phyloP scores from a whole-genome alignment of 192 early-diverging fungal genomes.

The Coemansia erecta region DNA sequence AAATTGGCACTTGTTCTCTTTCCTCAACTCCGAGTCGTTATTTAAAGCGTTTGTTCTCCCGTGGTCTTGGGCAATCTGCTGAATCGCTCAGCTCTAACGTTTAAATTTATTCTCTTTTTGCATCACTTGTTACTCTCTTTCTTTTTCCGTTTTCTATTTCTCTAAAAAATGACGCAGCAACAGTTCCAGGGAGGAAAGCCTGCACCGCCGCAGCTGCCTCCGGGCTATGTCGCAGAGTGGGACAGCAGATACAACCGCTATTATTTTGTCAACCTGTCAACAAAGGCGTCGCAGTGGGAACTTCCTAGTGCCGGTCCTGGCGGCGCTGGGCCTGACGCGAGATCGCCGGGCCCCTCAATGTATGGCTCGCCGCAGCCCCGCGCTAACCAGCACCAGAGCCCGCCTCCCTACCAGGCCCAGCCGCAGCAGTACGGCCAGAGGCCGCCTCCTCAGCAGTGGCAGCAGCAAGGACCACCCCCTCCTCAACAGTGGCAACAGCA shows the following conservation, averaged over 20 bases:
- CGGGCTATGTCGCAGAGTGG: conserved; percentile 20
- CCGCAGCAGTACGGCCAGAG: conserved; percentile 19
- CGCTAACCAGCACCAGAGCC: too few species aligned
- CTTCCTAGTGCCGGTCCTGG: background rate
- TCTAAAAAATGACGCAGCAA: background rate
- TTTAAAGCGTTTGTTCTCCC: background rate
- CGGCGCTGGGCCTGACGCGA: background rate
- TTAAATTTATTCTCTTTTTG: conserved; percentile 1
- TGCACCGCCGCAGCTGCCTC: conserved; percentile 14
- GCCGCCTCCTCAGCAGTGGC: conserved; percentile 9
- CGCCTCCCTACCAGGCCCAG: too few species aligned
- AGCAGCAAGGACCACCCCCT: background rate
- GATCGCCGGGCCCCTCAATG: background rate
- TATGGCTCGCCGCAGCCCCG: background rate
- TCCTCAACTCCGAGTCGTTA: background rate
- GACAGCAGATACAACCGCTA: conserved; percentile 16
- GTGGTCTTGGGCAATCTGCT: background rate
- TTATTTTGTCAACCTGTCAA: conserved; percentile 30
- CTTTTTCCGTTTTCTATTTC: background rate
- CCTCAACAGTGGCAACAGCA: conserved; percentile 13
- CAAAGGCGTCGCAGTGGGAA: conserved; percentile 22
- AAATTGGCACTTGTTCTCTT: background rate
- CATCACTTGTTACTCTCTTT: background rate
- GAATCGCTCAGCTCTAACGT: background rate
- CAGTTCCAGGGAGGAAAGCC: background rate